Conservation (phyloP, 768 basidiomycete genomes). For the Pleurotus eryngii region DNA sequence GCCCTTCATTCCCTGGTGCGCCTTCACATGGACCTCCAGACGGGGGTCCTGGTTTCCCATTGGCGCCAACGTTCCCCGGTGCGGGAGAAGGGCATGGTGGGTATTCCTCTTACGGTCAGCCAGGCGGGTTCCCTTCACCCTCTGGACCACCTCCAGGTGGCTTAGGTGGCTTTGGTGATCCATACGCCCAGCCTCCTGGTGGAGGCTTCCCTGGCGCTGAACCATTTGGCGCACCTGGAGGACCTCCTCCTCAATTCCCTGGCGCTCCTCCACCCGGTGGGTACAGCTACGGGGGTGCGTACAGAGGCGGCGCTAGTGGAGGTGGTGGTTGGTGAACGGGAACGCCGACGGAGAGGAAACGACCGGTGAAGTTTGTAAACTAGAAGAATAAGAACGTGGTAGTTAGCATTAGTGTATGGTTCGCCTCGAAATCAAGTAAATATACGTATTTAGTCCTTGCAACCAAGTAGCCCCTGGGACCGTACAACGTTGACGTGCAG, state of each 20-base stretch:
- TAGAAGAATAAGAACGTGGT: too few relatives aligned
- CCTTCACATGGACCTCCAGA: slow-evolving; percentile 5
- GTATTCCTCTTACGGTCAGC: slow-evolving; percentile 13
- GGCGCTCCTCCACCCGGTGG: background rate
- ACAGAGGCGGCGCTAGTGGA: too few relatives aligned
- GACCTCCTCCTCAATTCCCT: slow-evolving; percentile 18
- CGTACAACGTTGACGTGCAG: too few relatives aligned
- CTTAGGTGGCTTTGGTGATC: slow-evolving; percentile 10
- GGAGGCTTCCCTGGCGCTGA: slow-evolving; percentile 36
- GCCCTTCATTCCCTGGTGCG: slow-evolving; percentile 28
- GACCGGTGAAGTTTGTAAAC: too few relatives aligned
- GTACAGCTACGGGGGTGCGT: too few relatives aligned
- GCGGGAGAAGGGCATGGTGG: slow-evolving; percentile 11
- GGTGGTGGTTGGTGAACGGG: too few relatives aligned
- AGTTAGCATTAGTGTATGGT: too few relatives aligned
- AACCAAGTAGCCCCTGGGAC: too few relatives aligned
- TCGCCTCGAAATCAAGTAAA: too few relatives aligned
- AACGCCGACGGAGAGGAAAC: too few relatives aligned
- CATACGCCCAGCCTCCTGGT: slow-evolving; percentile 14
- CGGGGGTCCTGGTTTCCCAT: slow-evolving; percentile 6
- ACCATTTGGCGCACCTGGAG: slow-evolving; percentile 22
- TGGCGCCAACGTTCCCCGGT: background rate
- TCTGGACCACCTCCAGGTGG: slow-evolving; percentile 8
- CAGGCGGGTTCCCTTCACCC: slow-evolving; percentile 11
- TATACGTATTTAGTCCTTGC: too few relatives aligned